Evolutionary conservation across 1,139 yeast species (phyloP), one percentile per base, ranked within the genome.

Genomic region (Hansenula lynferdii): DNA sequence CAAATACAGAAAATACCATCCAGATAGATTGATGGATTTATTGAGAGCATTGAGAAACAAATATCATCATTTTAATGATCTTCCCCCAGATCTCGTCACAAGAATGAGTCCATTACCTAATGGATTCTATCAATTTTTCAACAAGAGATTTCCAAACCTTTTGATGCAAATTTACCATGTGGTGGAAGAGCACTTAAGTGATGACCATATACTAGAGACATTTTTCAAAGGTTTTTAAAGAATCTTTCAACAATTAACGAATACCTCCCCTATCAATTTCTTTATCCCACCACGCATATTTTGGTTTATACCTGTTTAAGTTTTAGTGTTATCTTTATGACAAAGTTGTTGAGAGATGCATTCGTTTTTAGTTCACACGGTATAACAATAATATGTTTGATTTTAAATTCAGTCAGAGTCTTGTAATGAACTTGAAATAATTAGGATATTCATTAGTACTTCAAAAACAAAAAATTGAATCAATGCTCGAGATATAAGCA

Each of bases 21-120:
- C 84, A 0, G 80, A 75, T 41, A 84, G 80, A 48, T 62, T 92
- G 36, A 77, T 87, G 79, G 98, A 94, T 58, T 65, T 92, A 40
- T 64, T 92, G 41, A 70, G 99, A 45, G 97, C 97, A 0, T 65
- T 92, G 51, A 71, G 99, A 50, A 92, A 92, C 65, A 92, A 92
- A 59, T 80, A 85, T 57, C 96, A 87, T 58, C 99, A 92, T 60
- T 92, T 75, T 60, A 87, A 87, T 61, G 98, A 94, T 56, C 65
- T 90, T 60, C 96, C 97, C 1, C 69, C 65, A 6, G 70, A 65
- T 16, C 65, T 90, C 62, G 75, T 66, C 22, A 60, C 51, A 47
- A 61, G 75, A 41, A 84, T 92, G 79, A 82, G 86, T 18, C 84
- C 94, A 0, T 64, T 86, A 24, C 97, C 97, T 0, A 77, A 77